Conservation (phyloP, 805 yeast genomes). For the Ogataea philodendri region DNA sequence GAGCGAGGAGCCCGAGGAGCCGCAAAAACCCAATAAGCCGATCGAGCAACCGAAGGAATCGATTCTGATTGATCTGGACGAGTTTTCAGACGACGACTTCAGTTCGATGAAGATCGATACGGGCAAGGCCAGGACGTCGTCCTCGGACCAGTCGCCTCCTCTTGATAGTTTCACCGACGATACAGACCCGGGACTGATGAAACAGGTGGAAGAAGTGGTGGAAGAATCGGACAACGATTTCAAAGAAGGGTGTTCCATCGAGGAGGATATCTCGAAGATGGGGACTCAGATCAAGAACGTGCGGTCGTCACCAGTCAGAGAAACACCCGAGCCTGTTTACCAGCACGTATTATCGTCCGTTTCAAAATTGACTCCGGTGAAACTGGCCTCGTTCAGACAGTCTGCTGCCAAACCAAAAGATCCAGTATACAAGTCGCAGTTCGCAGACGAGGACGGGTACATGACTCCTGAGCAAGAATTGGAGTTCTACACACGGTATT, state of each 20-base stretch:
- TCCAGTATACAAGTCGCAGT: slow-evolving; percentile 22
- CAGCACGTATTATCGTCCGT: background rate
- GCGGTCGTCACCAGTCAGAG: slow-evolving; percentile 5
- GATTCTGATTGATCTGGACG: slow-evolving; percentile 18
- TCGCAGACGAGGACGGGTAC: slow-evolving; percentile 38
- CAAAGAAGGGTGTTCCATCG: slow-evolving; percentile 7
- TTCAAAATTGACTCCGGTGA: slow-evolving; percentile 7
- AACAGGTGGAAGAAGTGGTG: slow-evolving; percentile 7
- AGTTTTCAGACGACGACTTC: slow-evolving; percentile 18
- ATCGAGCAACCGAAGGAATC: slow-evolving; percentile 5
- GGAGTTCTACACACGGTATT: slow-evolving; percentile 40
- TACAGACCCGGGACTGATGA: slow-evolving; percentile 7
- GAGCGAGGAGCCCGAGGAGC: slow-evolving; percentile 11
- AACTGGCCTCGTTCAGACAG: background rate
- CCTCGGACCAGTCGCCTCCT: slow-evolving; percentile 11
- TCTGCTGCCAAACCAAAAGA: slow-evolving; percentile 18
- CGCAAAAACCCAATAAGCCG: background rate
- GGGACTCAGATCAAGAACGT: slow-evolving; percentile 4
- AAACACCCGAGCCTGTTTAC: slow-evolving; percentile 3
- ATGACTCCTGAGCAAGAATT: slow-evolving; percentile 37
- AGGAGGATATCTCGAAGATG: slow-evolving; percentile 3
- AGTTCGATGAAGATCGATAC: slow-evolving; percentile 9
- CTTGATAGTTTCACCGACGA: slow-evolving; percentile 16
- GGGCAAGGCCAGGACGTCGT: slow-evolving; percentile 8
- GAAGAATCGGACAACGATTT: slow-evolving; percentile 19